Conservation (phyloP, 129 eudicot genomes). For the Cynara cardunculus region DNA sequence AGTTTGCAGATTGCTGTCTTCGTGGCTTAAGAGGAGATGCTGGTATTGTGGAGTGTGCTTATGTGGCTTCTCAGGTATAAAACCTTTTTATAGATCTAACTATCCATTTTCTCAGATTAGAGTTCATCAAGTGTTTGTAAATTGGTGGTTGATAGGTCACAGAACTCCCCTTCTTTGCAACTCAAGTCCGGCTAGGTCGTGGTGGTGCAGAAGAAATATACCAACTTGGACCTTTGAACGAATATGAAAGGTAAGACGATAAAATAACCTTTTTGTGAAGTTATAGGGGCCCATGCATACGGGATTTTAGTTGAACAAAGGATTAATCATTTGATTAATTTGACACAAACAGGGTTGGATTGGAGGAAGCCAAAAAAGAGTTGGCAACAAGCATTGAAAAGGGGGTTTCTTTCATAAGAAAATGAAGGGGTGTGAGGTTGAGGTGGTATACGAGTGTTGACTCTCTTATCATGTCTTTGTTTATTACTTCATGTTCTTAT, state of each 20-base stretch:
- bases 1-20: slow-evolving; percentile 87
- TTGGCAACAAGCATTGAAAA: slow-evolving; percentile 73
- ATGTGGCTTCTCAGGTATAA: slow-evolving; percentile 73
- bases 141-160: slow-evolving; percentile 48
- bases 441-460: slow-evolving; percentile 28
- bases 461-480: slow-evolving; percentile 37
- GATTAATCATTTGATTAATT: not conserved
- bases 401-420: slow-evolving; percentile 73
- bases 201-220: slow-evolving; percentile 76
- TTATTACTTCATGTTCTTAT: slow-evolving; percentile 21
- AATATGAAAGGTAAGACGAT: slow-evolving; percentile 65
- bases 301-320: not conserved
- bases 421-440: slow-evolving; percentile 35
- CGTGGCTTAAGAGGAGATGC: slow-evolving; percentile 91
- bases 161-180: slow-evolving; percentile 89
- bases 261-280: not conserved
- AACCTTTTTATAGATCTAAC: not conserved
- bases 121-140: not conserved
- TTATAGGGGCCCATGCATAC: not conserved
- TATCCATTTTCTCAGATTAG: not conserved
- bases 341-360: slow-evolving; percentile 50
- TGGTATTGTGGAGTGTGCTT: slow-evolving; percentile 78
- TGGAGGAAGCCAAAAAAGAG: slow-evolving; percentile 82
- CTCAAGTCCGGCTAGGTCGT: slow-evolving; percentile 72
- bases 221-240: slow-evolving; percentile 78